Base-by-base conservation (phyloP, 2,329 filamentous ascomycete genomes). In the Alternaria ethzedia region DNA sequence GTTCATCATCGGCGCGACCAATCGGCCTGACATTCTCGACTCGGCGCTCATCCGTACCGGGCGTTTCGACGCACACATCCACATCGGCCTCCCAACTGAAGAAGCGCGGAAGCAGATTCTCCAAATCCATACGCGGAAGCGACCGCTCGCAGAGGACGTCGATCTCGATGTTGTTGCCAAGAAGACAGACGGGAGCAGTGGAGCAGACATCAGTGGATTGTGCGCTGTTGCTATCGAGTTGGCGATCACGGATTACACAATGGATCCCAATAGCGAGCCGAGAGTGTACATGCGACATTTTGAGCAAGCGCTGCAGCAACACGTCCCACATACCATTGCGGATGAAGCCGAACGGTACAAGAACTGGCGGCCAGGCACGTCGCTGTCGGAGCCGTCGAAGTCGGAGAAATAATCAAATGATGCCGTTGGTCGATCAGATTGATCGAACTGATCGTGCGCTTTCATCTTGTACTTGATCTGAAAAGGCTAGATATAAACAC, bases 1-100 rank as follows among this genome's bases (percentile, higher is more conserved):
- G 0, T 87, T 96, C 63, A 90, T 97, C 13, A 87, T 98, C 17
- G 95, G 93, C 0, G 95, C 95, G 3, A 98, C 95, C 0, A 98
- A 98, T 81, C 89, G 93, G 57, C 95, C 95, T 0, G 91, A 97
- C 73, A 86, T 90, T 2, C 87, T 98, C 20, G 95, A 98, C 76
- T 88, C 92, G 1, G 95, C 95, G 1, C 85, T 98, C 32, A 87
- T 97, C 75, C 88, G 95, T 1, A 91, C 93, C 0, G 95, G 95
- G 2, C 88, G 95, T 26, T 92, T 98, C 78, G 93, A 97, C 74
- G 88, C 91, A 69, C 86, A 94, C 32, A 87, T 97, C 49, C 97
- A 97, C 78, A 92, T 97, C 46, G 91, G 92, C 0, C 91, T 93
- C 4, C 95, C 95, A 0, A 90, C 93, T 73, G 81, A 86, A 49